These are phyloP conservation scores for Auriscalpium microsporum DNA, from an alignment of 768 basidiomycete species.

Conservation along the genomic window DNA sequence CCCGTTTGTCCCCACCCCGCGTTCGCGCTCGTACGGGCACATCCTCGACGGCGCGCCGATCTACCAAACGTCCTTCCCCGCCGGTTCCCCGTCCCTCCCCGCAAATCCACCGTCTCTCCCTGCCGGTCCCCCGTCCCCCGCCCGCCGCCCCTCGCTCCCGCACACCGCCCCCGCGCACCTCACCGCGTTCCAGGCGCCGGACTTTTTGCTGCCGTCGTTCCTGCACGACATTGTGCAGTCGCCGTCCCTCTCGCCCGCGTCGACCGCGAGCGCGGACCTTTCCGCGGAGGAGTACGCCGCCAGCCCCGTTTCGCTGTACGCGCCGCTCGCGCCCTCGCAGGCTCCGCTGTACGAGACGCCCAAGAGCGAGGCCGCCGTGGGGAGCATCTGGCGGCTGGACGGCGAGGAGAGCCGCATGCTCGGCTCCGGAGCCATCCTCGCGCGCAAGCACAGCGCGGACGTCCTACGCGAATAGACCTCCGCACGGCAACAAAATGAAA, in stretches of 20 bases:
- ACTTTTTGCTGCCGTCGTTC: slow-evolving; percentile 43
- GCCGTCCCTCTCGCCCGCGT: slow-evolving; percentile 43
- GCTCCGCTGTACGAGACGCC: slow-evolving; percentile 3
- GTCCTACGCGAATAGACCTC: too few relatives aligned
- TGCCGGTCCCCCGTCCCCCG: slow-evolving; percentile 26
- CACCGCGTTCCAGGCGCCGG: too few relatives aligned
- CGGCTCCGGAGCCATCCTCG: too few relatives aligned
- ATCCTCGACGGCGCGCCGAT: slow-evolving; percentile 49
- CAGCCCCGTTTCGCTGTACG: slow-evolving; percentile 9
- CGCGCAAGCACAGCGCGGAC: too few relatives aligned
- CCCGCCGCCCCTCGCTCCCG: slow-evolving; percentile 14
- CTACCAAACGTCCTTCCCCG: slow-evolving; percentile 56
- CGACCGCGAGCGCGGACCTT: slow-evolving; percentile 57
- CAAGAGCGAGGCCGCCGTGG: slow-evolving; percentile 11
- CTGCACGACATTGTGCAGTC: slow-evolving; percentile 67
- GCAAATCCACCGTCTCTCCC: slow-evolving; percentile 30
- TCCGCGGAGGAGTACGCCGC: slow-evolving; percentile 46
- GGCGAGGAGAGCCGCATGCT: slow-evolving; percentile 46
- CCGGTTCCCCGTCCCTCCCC: slow-evolving; percentile 27
- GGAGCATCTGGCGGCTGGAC: slow-evolving; percentile 67
- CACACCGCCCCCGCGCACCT: slow-evolving; percentile 37
- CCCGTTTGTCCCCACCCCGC: not conserved
- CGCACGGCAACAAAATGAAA: too few relatives aligned
- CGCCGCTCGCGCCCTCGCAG: not conserved
- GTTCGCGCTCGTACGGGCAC: slow-evolving; percentile 23